These are phyloP conservation scores for Tripterygium wilfordii DNA, from an alignment of 177 flowering plant genomes.

Conservation along the genomic window DNA sequence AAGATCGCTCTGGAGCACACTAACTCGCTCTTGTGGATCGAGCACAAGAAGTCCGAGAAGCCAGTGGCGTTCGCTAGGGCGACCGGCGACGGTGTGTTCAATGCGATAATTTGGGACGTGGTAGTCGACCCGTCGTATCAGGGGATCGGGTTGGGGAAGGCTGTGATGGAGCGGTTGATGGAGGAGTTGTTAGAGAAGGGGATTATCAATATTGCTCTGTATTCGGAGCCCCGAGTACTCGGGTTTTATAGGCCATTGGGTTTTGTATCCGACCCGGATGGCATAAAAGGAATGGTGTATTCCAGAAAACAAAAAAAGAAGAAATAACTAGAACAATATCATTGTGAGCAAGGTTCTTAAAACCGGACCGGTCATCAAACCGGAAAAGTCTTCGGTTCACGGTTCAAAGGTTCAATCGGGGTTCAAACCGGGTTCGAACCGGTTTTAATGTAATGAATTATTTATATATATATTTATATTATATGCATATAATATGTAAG, in stretches of 20 bases:
- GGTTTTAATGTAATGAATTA: too few species aligned
- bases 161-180: constrained; percentile 78
- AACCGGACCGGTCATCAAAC: too few species aligned
- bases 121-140: constrained; percentile 94
- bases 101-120: constrained; percentile 95
- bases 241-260: constrained; percentile 88
- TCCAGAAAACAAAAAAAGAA: too few species aligned
- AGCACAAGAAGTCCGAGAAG: constrained; percentile 41
- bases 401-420: too few species aligned
- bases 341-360: too few species aligned
- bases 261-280: constrained; percentile 91
- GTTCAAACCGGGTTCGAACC: too few species aligned
- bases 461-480: too few species aligned
- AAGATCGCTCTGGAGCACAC: constrained; percentile 68
- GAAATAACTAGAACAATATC: too few species aligned
- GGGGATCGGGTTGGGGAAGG: constrained; percentile 91
- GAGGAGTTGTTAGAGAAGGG: constrained; percentile 52
- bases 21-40: constrained; percentile 68
- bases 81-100: constrained; percentile 95
- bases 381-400: too few species aligned
- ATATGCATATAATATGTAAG: too few species aligned
- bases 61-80: constrained; percentile 95
- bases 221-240: constrained; percentile 84
- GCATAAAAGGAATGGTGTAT: constrained; percentile 52
- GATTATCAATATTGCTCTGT: constrained; percentile 65